These are phyloP conservation scores for Silybum marianum DNA, from an alignment of 129 eudicot genomes.

Conservation along the genomic window DNA sequence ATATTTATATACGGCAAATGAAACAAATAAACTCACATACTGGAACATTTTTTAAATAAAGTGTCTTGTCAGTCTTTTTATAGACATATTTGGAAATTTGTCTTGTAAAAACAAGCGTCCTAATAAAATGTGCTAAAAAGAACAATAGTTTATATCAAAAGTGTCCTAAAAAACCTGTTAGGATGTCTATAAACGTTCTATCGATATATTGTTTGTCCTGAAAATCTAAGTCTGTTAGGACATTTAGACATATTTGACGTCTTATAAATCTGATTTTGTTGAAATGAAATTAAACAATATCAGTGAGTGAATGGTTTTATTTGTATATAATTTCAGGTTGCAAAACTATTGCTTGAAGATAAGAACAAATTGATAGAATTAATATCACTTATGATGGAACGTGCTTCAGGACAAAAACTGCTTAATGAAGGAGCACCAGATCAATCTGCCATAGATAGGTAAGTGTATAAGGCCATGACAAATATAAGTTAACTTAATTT, in stretches of 20 bases:
- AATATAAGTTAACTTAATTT: too few species aligned
- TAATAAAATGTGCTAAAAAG: too few species aligned
- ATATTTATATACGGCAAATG: too few species aligned
- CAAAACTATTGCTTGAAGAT: conserved; percentile 23
- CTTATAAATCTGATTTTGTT: not conserved
- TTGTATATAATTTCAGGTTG: not conserved
- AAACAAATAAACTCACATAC: too few species aligned
- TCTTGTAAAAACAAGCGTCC: too few species aligned
- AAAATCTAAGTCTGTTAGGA: not conserved
- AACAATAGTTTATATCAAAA: too few species aligned
- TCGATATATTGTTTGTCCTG: not conserved
- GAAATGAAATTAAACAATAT: not conserved
- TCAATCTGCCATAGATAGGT: conserved; percentile 17
- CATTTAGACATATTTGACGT: not conserved
- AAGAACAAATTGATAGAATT: not conserved
- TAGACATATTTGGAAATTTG: too few species aligned
- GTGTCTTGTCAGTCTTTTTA: not conserved
- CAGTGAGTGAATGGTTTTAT: not conserved
- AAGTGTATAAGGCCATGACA: too few species aligned
- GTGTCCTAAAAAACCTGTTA: too few species aligned
- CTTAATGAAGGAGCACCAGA: not conserved
- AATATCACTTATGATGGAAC: conserved; percentile 16
- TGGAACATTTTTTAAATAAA: too few species aligned
- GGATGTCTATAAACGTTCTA: too few species aligned
- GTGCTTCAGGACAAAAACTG: not conserved